Evolutionary conservation across 257 asterid genomes (phyloP).

Genomic region (Ilex asprella): DNA sequence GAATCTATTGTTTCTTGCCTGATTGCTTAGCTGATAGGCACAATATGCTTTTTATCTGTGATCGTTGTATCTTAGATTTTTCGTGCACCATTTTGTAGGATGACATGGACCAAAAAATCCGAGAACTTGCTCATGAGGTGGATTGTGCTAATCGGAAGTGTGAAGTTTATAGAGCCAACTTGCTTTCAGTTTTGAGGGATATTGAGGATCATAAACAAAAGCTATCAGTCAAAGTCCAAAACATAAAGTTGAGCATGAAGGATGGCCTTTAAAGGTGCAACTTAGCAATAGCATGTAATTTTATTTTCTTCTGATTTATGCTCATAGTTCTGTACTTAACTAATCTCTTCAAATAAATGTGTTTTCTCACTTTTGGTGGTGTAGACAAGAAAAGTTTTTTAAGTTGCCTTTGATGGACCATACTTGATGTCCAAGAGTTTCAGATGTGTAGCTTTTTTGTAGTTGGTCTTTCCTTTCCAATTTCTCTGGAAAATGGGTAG

Average conservation of each 20-base stretch:
- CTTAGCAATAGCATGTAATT: not conserved
- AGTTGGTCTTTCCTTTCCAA: too few relatives aligned
- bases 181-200: slow-evolving; percentile 77
- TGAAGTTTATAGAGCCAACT: slow-evolving; percentile 72
- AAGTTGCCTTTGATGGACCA: too few relatives aligned
- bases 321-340: slow-evolving; percentile 9
- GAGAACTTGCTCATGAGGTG: slow-evolving; percentile 53
- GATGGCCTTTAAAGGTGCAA: slow-evolving; percentile 39
- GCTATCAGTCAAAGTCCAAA: slow-evolving; percentile 64
- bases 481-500: too few relatives aligned
- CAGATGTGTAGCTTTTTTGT: too few relatives aligned
- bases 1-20: not conserved
- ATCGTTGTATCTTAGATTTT: slow-evolving; percentile 7
- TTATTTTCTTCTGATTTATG: slow-evolving; percentile 11
- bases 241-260: slow-evolving; percentile 69
- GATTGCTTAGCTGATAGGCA: not conserved
- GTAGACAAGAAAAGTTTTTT: too few relatives aligned
- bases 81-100: slow-evolving; percentile 38
- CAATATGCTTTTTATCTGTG: not conserved
- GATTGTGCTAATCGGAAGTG: slow-evolving; percentile 68
- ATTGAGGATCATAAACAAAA: slow-evolving; percentile 84
- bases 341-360: not conserved
- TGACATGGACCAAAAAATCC: slow-evolving; percentile 72
- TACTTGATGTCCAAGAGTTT: too few relatives aligned
- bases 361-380: not conserved